Conservation (phyloP, 768 basidiomycete genomes). For the Lentinula raphanica region DNA sequence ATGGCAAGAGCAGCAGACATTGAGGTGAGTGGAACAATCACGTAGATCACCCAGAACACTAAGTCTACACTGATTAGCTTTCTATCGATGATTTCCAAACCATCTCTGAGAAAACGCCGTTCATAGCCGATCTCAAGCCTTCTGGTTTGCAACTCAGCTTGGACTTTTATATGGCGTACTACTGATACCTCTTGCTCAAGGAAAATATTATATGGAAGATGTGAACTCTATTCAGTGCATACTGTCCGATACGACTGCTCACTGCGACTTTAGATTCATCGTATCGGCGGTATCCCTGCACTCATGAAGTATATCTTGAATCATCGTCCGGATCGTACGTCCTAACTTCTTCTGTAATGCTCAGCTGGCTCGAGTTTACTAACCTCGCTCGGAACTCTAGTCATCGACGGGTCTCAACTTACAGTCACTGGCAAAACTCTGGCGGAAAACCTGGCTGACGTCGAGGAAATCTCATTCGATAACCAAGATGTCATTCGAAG, state of each 20-base stretch:
- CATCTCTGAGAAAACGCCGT: slow-evolving; percentile 75
- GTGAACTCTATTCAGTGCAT: slow-evolving; percentile 10
- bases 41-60: no score
- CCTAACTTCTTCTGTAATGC: no score
- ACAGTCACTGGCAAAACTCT: slow-evolving; percentile 92
- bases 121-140: slow-evolving; percentile 71
- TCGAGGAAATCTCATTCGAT: slow-evolving; percentile 59
- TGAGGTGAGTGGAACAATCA: slow-evolving; percentile 12
- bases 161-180: slow-evolving; percentile 5
- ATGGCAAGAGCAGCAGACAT: slow-evolving; percentile 80
- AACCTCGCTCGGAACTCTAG: slow-evolving; percentile 35
- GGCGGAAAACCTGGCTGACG: slow-evolving; percentile 80
- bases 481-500: slow-evolving; percentile 73
- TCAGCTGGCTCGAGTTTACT: not conserved
- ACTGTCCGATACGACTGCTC: not conserved
- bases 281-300: slow-evolving; percentile 79
- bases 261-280: slow-evolving; percentile 41
- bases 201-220: slow-evolving; percentile 88
- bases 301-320: slow-evolving; percentile 80
- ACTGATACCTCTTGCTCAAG: slow-evolving; percentile 54
- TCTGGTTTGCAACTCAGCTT: slow-evolving; percentile 28
- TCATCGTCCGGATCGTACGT: slow-evolving; percentile 22
- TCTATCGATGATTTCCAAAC: slow-evolving; percentile 84
- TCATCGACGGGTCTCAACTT: slow-evolving; percentile 77
- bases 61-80: slow-evolving; percentile 34